Base-by-base conservation (phyloP, 495 filamentous ascomycete genomes). In the Penicillium soppii region DNA sequence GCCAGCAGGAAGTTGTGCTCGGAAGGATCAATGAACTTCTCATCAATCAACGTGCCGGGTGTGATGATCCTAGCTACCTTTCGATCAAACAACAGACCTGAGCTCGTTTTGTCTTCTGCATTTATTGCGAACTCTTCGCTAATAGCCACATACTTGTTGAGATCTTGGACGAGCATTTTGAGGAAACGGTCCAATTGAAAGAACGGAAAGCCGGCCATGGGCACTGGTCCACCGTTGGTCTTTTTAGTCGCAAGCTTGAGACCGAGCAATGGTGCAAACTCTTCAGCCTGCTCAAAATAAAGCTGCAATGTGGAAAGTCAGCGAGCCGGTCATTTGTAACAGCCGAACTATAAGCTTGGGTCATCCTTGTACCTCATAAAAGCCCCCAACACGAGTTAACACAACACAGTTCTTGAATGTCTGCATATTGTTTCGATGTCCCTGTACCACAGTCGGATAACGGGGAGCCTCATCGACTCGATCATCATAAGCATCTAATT, bases 141-240 rank as follows among this genome's bases (percentile, higher is more conserved):
- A 50, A 99, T 87, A 40, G 94, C 94, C 53, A 99, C 95, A 66
- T 91, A 87, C 65, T 87, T 86, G 56, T 87, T 87, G 38, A 92
- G 71, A 57, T 99, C 94, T 66, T 95, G 84, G 8, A 99, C 94
- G 4, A 99, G 79, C 38, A 89, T 82, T 67, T 96, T 97, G 53
- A 97, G 80, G 66, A 88, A 95, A 13, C 91, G 84, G 62, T 96
- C 91, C 33, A 97, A 75, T 63, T 97, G 91, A 57, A 87, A 91
- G 63, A 89, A 89, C 16, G 92, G 95, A 53, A 99, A 99, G 17
- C 94, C 94, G 52, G 94, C 87, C 91, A 96, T 96, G 4, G 90
- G 73, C 37, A 96, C 88, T 2, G 80, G 76, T 2, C 89, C 88
- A 21, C 80, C 83, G 55, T 67, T 86, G 19, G 86, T 91, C 72